phyloP scores from a whole-genome alignment of 2,329 filamentous ascomycete genomes.

The Phialophora expanda region DNA sequence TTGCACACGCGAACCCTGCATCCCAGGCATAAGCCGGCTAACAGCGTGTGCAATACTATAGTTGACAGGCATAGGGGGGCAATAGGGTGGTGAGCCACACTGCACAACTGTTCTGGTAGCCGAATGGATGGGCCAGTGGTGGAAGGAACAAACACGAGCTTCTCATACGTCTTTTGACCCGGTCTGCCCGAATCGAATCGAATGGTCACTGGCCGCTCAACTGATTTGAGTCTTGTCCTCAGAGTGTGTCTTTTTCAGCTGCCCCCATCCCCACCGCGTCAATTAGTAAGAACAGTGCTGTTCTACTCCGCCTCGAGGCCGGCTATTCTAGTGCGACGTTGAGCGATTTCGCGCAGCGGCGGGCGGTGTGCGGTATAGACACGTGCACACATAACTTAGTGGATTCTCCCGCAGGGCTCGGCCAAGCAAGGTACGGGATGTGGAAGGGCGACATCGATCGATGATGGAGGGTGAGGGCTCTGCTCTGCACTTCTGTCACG shows the following conservation, averaged over 20 bases:
- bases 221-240: neutral
- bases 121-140: constrained; percentile 2
- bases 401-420: neutral
- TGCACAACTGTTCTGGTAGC: neutral
- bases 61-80: neutral
- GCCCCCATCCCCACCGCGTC: constrained; percentile 2
- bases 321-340: neutral
- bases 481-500: too few species aligned
- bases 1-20: constrained; percentile 3
- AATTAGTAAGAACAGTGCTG: neutral
- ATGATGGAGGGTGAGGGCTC: neutral
- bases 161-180: constrained; percentile 3
- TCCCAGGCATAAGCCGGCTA: neutral
- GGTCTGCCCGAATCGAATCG: neutral
- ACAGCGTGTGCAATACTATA: neutral
- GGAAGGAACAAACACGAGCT: constrained; percentile 7
- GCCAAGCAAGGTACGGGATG: neutral
- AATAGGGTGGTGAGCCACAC: neutral
- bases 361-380: constrained; percentile 10
- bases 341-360: neutral
- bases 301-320: constrained; percentile 6
- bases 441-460: neutral
- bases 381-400: neutral
- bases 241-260: constrained; percentile 1
- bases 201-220: neutral